A percentile compares a stretch with the other conserved stretches of the same genome.
Conservation (phyloP, 768 basidiomycete genomes). For the Panus rudis region DNA sequence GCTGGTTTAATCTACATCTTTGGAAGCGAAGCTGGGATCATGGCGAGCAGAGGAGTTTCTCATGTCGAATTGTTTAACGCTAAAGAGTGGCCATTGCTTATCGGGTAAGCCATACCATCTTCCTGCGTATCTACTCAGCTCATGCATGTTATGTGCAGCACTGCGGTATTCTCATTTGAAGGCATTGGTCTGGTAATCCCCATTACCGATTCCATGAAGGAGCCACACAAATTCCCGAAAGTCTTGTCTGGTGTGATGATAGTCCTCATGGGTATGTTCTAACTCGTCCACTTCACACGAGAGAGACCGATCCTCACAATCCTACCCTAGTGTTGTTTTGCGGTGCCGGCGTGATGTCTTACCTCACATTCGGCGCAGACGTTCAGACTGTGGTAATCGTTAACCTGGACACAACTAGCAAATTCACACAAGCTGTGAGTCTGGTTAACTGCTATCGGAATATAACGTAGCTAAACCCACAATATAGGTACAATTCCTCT, state of each 20-base stretch:
- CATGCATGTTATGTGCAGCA: slow-evolving; percentile 38
- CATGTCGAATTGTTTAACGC: slow-evolving; percentile 83
- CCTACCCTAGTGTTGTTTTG: slow-evolving; percentile 64
- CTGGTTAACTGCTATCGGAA: slow-evolving; percentile 17
- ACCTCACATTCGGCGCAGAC: slow-evolving; percentile 79
- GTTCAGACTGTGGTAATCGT: slow-evolving; percentile 93
- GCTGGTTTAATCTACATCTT: slow-evolving; percentile 84
- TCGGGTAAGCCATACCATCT: slow-evolving; percentile 56
- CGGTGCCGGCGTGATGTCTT: slow-evolving; percentile 80
- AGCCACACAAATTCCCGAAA: slow-evolving; percentile 87
- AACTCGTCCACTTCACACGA: not conserved
- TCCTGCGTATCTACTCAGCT: not conserved
- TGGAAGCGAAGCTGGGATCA: slow-evolving; percentile 69
- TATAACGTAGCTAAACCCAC: not conserved
- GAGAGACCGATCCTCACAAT: not conserved
- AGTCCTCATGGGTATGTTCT: slow-evolving; percentile 57
- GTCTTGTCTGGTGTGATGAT: slow-evolving; percentile 89
- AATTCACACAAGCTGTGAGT: slow-evolving; percentile 81
- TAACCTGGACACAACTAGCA: slow-evolving; percentile 79
- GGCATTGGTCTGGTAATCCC: slow-evolving; percentile 95
- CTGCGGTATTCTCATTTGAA: slow-evolving; percentile 97
- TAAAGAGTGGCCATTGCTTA: slow-evolving; percentile 83
- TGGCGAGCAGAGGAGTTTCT: slow-evolving; percentile 64
- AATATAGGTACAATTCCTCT: slow-evolving; percentile 68
- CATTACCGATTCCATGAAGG: slow-evolving; percentile 94